These are phyloP conservation scores for Nemophila menziesii DNA, from an alignment of 257 asterid genomes.

Conservation along the genomic window DNA sequence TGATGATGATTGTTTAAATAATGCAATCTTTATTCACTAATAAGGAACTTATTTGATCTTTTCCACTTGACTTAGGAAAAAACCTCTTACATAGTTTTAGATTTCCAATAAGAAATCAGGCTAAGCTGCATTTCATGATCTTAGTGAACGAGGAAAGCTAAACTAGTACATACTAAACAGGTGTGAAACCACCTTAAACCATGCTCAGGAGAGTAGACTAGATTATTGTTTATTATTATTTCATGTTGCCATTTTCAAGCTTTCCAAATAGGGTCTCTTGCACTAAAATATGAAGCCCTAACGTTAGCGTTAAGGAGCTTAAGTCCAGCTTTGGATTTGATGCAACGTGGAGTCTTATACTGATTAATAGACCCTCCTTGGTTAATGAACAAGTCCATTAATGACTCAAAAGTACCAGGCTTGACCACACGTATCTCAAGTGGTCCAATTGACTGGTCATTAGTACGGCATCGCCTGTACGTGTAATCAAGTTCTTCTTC, in stretches of 20 bases:
- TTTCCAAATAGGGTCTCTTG: conserved; percentile 61
- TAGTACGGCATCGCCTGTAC: conserved; percentile 60
- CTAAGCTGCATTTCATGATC: conserved; percentile 4
- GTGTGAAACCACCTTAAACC: too few species aligned
- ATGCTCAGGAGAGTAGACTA: too few species aligned
- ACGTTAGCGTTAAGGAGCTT: conserved; percentile 54
- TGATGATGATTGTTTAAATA: too few species aligned
- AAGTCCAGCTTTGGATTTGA: conserved; percentile 42
- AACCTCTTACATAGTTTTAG: too few species aligned
- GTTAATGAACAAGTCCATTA: conserved; percentile 55
- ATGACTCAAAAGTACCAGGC: conserved; percentile 47
- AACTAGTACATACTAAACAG: too few species aligned
- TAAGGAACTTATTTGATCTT: too few species aligned
- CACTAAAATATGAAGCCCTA: conserved; percentile 39
- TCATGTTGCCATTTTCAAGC: conserved; percentile 26
- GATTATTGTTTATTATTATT: too few species aligned
- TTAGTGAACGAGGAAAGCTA: too few species aligned
- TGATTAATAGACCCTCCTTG: conserved; percentile 72
- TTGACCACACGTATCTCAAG: conserved; percentile 59
- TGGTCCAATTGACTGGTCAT: conserved; percentile 55
- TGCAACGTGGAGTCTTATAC: conserved; percentile 69
- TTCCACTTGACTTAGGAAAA: too few species aligned
- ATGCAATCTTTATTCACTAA: too few species aligned
- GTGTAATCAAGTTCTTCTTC: conserved; percentile 56
- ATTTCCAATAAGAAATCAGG: too few species aligned